Conservation (phyloP, 495 filamentous ascomycete genomes). For the Talaromyces wortmannii region DNA sequence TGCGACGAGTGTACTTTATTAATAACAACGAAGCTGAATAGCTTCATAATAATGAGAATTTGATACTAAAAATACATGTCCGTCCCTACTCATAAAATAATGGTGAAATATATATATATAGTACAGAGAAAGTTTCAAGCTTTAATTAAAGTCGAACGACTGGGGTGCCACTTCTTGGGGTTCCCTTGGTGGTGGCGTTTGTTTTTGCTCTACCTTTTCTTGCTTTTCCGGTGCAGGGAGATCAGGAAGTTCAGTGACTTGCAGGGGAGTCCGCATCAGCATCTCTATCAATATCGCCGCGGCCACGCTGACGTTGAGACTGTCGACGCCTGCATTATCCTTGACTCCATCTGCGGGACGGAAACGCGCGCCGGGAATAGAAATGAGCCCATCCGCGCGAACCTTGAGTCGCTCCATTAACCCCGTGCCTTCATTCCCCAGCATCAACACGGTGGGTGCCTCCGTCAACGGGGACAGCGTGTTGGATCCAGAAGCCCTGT, state of each 20-base stretch:
- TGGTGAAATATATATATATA: slow-evolving; percentile 1
- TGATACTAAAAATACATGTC: background rate
- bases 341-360: slow-evolving; percentile 21
- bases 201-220: background rate
- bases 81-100: background rate
- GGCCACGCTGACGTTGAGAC: slow-evolving; percentile 86
- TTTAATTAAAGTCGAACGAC: slow-evolving; percentile 4
- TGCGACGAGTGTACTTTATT: background rate
- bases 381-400: slow-evolving; percentile 54
- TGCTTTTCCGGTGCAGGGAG: background rate
- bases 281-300: slow-evolving; percentile 64
- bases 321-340: slow-evolving; percentile 52
- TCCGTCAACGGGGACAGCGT: slow-evolving; percentile 36
- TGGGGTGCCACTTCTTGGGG: background rate
- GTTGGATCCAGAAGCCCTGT: background rate
- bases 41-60: background rate
- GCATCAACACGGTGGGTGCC: slow-evolving; percentile 67
- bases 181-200: background rate
- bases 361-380: slow-evolving; percentile 40
- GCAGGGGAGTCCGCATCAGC: slow-evolving; percentile 43
- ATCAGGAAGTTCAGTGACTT: slow-evolving; percentile 10
- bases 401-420: slow-evolving; percentile 52
- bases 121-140: background rate
- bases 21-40: background rate
- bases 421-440: slow-evolving; percentile 80